Evolutionary conservation across 768 basidiomycete genomes (phyloP).

Genomic region (Cubamyces lactineus): DNA sequence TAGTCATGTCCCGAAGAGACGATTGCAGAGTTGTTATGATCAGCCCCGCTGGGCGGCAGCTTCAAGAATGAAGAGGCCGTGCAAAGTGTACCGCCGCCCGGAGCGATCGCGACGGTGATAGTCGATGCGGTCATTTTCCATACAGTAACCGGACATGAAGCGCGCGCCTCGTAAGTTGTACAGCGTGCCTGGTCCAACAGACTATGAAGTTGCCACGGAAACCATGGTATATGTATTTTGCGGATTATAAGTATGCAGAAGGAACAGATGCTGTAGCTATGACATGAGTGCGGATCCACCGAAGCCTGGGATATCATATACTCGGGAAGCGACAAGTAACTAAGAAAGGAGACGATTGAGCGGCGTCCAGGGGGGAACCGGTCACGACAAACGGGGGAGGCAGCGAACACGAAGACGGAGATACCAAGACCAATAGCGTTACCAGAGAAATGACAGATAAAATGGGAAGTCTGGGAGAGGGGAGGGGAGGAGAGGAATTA

Average conservation of each 20-base stretch:
- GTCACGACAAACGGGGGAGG: neutral
- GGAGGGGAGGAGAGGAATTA: slow-evolving; percentile 8
- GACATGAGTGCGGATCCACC: slow-evolving; percentile 20
- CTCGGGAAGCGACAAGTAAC: slow-evolving; percentile 13
- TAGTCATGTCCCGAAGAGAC: too few relatives aligned
- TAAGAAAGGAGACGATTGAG: slow-evolving; percentile 6
- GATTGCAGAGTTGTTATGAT: too few relatives aligned
- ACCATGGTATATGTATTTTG: slow-evolving; percentile 23
- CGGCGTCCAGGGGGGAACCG: slow-evolving; percentile 10
- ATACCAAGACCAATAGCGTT: slow-evolving; percentile 16
- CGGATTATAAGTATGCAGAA: slow-evolving; percentile 18
- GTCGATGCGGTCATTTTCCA: slow-evolving; percentile 1
- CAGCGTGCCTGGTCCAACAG: neutral
- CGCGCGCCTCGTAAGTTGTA: neutral
- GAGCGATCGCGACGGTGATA: neutral
- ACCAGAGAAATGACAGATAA: slow-evolving; percentile 7
- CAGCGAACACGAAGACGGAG: slow-evolving; percentile 3
- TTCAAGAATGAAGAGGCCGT: neutral
- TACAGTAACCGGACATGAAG: neutral
- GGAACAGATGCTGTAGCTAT: slow-evolving; percentile 22
- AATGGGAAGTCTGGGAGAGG: neutral
- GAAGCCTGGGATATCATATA: slow-evolving; percentile 21
- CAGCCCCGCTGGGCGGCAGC: too few relatives aligned
- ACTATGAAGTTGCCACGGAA: neutral
- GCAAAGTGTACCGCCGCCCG: neutral